These are phyloP conservation scores for Penicillium pulvis DNA, from an alignment of 495 filamentous ascomycete genomes.

Conservation along the genomic window DNA sequence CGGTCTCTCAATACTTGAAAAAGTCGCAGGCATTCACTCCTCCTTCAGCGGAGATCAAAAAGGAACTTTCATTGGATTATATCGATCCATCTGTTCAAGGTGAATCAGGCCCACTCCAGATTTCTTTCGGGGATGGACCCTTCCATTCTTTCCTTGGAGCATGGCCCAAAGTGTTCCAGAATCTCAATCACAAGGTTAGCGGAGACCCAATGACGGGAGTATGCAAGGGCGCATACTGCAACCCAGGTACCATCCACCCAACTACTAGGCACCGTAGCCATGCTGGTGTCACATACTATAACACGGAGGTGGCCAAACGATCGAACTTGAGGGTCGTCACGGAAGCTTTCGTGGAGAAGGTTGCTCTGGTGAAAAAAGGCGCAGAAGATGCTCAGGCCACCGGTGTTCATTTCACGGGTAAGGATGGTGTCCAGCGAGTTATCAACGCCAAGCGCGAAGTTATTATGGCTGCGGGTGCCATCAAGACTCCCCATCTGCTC, in stretches of 20 bases:
- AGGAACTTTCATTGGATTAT: conserved; percentile 21
- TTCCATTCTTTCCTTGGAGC: conserved; percentile 35
- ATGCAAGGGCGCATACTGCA: conserved; percentile 31
- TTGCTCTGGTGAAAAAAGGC: conserved; percentile 41
- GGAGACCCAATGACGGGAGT: conserved; percentile 18
- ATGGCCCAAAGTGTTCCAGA: conserved; percentile 31
- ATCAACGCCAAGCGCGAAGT: conserved; percentile 55
- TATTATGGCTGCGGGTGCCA: conserved; percentile 49
- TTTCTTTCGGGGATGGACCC: conserved; percentile 39
- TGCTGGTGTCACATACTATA: conserved; percentile 41
- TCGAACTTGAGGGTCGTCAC: conserved; percentile 50
- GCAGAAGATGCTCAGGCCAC: conserved; percentile 20
- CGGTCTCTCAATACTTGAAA: conserved; percentile 43
- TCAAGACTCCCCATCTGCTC: conserved; percentile 57
- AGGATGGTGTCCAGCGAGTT: conserved; percentile 33
- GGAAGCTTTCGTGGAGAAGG: conserved; percentile 46
- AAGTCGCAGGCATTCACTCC: conserved; percentile 22
- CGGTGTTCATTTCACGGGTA: conserved; percentile 34
- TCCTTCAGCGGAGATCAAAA: conserved; percentile 12
- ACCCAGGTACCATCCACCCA: conserved; percentile 45
- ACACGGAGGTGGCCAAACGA: conserved; percentile 31
- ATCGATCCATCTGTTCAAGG: conserved; percentile 34
- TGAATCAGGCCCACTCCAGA: conserved; percentile 40
- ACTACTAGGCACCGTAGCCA: conserved; percentile 40
- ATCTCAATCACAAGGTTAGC: conserved; percentile 7